phyloP scores from a whole-genome alignment of 768 basidiomycete species.

The Calocybe gangraenosa region DNA sequence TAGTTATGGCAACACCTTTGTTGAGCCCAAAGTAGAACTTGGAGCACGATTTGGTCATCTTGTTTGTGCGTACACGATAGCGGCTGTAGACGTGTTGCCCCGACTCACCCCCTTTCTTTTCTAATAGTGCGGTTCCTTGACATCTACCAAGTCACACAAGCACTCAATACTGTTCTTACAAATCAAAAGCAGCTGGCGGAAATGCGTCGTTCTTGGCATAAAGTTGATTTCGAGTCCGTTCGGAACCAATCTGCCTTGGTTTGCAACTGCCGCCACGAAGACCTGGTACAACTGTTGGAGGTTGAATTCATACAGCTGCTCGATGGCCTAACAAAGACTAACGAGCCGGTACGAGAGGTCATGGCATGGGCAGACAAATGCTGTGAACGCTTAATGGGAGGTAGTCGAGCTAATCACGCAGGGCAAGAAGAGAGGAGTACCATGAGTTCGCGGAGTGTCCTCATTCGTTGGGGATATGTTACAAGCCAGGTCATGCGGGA shows the following conservation, averaged over 20 bases:
- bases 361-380: constrained; percentile 93
- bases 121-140: constrained; percentile 81
- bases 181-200: constrained; percentile 82
- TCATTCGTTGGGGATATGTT: constrained; percentile 91
- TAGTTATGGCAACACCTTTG: constrained; percentile 82
- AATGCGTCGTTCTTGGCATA: constrained; percentile 85
- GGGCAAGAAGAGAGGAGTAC: constrained; percentile 69
- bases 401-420: constrained; percentile 47
- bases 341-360: constrained; percentile 79
- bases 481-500: constrained; percentile 92
- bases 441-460: constrained; percentile 82
- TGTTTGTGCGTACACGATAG: constrained; percentile 56
- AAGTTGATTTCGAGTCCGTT: constrained; percentile 87
- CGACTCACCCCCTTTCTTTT: constrained; percentile 3
- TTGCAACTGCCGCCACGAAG: constrained; percentile 90
- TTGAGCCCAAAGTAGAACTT: constrained; percentile 87
- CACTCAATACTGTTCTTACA: constrained; percentile 81
- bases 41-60: constrained; percentile 90
- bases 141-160: constrained; percentile 89
- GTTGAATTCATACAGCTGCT: constrained; percentile 79
- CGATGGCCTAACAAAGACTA: constrained; percentile 66
- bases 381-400: constrained; percentile 78
- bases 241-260: constrained; percentile 91
- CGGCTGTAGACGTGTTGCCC: neutral
- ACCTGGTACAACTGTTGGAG: constrained; percentile 79